Conservation (phyloP, 352 stramenopile genomes). For the Globisporangium heterothallicum region DNA sequence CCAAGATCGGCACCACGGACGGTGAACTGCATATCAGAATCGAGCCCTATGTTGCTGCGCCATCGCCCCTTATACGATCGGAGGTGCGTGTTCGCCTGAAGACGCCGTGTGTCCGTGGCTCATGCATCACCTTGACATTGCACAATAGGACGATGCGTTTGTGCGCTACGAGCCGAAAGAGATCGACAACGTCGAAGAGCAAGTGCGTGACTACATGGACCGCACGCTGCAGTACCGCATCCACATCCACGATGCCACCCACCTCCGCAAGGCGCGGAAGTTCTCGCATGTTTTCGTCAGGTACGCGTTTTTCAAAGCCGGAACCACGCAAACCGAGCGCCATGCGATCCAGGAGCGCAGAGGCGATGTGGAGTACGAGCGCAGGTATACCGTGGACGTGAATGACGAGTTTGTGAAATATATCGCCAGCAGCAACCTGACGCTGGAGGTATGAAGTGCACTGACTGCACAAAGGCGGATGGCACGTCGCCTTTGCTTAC, state of each 20-base stretch:
- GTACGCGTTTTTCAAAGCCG: slow-evolving; percentile 45
- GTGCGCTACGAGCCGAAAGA: slow-evolving; percentile 24
- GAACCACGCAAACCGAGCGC: slow-evolving; percentile 20
- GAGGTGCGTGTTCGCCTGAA: neutral
- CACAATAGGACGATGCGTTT: slow-evolving; percentile 19
- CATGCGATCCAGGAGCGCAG: slow-evolving; percentile 13
- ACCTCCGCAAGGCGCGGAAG: slow-evolving; percentile 21
- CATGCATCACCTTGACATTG: neutral
- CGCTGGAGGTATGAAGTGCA: slow-evolving; percentile 42
- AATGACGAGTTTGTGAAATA: slow-evolving; percentile 50
- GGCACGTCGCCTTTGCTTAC: no score
- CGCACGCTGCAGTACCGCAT: slow-evolving; percentile 42
- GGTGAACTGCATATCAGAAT: slow-evolving; percentile 38
- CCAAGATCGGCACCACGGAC: slow-evolving; percentile 36
- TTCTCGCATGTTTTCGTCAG: slow-evolving; percentile 33
- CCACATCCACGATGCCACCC: slow-evolving; percentile 17
- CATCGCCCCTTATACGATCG: neutral
- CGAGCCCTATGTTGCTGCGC: slow-evolving; percentile 31
- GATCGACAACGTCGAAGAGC: slow-evolving; percentile 38
- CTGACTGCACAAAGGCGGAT: no score
- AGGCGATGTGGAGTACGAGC: slow-evolving; percentile 14
- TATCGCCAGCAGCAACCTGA: slow-evolving; percentile 30
- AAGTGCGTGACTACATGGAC: slow-evolving; percentile 49
- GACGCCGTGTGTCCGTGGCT: neutral
- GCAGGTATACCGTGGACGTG: slow-evolving; percentile 41